Conservation (phyloP, 1,139 yeast genomes). For the Kodamaea derodonti region DNA sequence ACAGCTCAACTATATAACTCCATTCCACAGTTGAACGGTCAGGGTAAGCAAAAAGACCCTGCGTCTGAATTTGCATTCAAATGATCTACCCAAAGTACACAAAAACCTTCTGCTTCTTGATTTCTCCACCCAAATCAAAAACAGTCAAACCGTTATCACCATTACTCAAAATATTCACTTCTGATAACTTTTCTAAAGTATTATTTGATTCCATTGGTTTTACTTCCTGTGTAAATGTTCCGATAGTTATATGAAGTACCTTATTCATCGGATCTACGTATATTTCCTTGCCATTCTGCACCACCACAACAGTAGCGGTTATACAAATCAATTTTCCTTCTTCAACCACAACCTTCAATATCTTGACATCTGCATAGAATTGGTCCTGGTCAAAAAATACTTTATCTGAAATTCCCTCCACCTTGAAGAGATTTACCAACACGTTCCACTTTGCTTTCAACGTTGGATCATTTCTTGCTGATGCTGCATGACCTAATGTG, state of each 20-base stretch:
- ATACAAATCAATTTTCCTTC: conserved; percentile 54
- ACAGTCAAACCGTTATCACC: conserved; percentile 3
- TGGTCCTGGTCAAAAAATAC: conserved; percentile 4
- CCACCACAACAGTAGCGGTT: conserved; percentile 38
- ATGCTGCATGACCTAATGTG: conserved; percentile 61
- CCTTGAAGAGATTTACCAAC: conserved; percentile 8
- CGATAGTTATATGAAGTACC: conserved; percentile 73
- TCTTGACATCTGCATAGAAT: conserved; percentile 33
- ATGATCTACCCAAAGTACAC: too few species aligned
- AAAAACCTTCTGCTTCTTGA: conserved; percentile 18
- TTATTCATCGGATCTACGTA: conserved; percentile 32
- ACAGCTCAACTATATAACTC: too few species aligned
- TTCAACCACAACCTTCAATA: conserved; percentile 46
- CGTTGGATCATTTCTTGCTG: conserved; percentile 22
- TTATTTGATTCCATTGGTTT: conserved; percentile 41
- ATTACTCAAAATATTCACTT: conserved; percentile 5
- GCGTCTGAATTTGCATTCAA: too few species aligned
- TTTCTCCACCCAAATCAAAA: too few species aligned
- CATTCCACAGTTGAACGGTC: too few species aligned
- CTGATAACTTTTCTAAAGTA: conserved; percentile 13
- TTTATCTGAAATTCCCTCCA: neutral
- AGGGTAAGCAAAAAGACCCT: too few species aligned
- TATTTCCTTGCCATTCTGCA: conserved; percentile 21
- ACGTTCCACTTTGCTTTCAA: conserved; percentile 23
- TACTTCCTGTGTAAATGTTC: conserved; percentile 46